Base-by-base conservation (phyloP, 2,329 filamentous ascomycete species). In the Diaporthe destruens region DNA sequence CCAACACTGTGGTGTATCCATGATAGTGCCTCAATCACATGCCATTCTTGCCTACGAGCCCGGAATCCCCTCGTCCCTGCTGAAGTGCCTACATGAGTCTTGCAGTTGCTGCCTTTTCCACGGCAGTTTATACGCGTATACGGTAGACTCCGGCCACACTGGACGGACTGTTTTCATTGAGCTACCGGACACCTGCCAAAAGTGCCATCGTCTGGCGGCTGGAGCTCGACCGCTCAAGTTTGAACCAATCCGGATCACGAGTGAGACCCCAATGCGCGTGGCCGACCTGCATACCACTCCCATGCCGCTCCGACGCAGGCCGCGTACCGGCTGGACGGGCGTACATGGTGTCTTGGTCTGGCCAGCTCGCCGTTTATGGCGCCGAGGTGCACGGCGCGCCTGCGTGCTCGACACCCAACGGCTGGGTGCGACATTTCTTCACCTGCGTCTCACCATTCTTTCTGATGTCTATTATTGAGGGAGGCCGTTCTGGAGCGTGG, bases 21-120 rank as follows among this genome's bases (percentile, higher is more conserved):
- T 53, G 61, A 53, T 66, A 66, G 18, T 53, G 32, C n/a, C 18
- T 32, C 61, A 20, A 53, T 66, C 61, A 66, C 61, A 66, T 66
- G 61, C 61, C 53, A 53, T 39, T 53, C n/a, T 36, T 66, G 6
- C 20, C 29, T 25, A 18, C 44, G 14, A 23, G 12, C 23, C 29
- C 36, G 3, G 42, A 18, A 65, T 65, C 12, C 29, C 59, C 23
- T 51, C 59, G 18, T 18, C 12, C 16, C 14, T 42, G 29, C 29
- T 29, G 2, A 29, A 29, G 29, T 29, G 16, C 18, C 36, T 25
- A 23, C 59, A 36, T 36, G 23, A 54, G 25, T 54, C 11, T 34
- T 25, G 32, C 32, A 44, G 25, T 23, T n/a, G 8, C 25, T 25
- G n/a, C 57, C 57, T 20, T 11, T 23, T 47, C 16, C 16, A 32